These are phyloP conservation scores for Fraxinus albicans DNA, from an alignment of 305 asterid genomes.

Conservation along the genomic window DNA sequence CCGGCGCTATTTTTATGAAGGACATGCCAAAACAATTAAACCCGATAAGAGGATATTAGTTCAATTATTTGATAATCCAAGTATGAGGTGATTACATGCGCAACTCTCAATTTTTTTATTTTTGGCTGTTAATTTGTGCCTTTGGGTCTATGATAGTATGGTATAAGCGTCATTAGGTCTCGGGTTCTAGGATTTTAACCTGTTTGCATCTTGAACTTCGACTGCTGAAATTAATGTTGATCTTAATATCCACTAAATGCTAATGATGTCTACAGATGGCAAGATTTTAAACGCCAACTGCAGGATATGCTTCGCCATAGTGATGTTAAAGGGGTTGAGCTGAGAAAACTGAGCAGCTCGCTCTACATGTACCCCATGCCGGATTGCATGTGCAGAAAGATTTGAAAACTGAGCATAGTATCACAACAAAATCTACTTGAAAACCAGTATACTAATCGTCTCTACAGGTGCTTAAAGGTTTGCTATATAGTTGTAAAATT, in stretches of 20 bases:
- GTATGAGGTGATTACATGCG: conserved; percentile 55
- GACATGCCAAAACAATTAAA: conserved; percentile 80
- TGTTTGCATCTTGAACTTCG: background rate
- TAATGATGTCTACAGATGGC: conserved; percentile 51
- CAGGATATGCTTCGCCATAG: conserved; percentile 83
- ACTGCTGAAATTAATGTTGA: background rate
- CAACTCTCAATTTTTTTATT: background rate
- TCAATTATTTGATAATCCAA: conserved; percentile 69
- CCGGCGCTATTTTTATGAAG: conserved; percentile 79
- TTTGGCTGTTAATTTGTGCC: background rate
- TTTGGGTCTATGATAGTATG: background rate
- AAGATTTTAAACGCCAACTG: conserved; percentile 55
- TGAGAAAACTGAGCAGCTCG: conserved; percentile 66
- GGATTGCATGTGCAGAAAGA: conserved; percentile 86
- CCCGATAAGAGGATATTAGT: conserved; percentile 93
- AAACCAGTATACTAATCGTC: conserved; percentile 14
- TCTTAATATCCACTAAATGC: background rate
- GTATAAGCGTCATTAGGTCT: no score
- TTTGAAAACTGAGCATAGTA: conserved; percentile 31
- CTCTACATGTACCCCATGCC: conserved; percentile 88
- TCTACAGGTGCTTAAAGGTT: conserved; percentile 5
- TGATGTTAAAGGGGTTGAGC: conserved; percentile 71
- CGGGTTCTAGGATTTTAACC: background rate
- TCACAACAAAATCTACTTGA: conserved; percentile 39
- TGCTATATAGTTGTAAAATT: conserved; percentile 25